These are phyloP conservation scores for Argentina anserina DNA, from an alignment of 306 rosid species.

Conservation along the genomic window DNA sequence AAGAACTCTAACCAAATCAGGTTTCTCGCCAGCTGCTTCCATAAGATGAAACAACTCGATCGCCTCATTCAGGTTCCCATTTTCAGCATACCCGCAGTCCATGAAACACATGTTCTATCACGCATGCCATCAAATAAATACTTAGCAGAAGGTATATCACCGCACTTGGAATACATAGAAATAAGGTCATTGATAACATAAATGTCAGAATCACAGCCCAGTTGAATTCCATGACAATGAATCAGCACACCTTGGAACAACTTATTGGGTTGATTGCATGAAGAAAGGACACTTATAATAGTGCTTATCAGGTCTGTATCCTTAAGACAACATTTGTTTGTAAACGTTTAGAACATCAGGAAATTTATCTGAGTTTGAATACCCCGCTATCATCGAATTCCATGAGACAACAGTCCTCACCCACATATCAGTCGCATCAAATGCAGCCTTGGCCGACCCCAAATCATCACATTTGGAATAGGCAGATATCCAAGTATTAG, in stretches of 20 bases:
- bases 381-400: slow-evolving; percentile 65
- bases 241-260: slow-evolving; percentile 47
- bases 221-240: slow-evolving; percentile 55
- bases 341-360: slow-evolving; percentile 36
- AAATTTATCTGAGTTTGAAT: slow-evolving; percentile 40
- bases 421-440: slow-evolving; percentile 36
- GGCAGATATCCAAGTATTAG: slow-evolving; percentile 62
- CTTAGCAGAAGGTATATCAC: slow-evolving; percentile 49
- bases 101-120: slow-evolving; percentile 56
- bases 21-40: slow-evolving; percentile 52
- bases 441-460: slow-evolving; percentile 36
- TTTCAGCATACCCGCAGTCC: slow-evolving; percentile 68
- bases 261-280: slow-evolving; percentile 41
- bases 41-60: slow-evolving; percentile 46
- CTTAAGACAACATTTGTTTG: slow-evolving; percentile 41
- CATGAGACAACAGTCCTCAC: slow-evolving; percentile 62
- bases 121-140: slow-evolving; percentile 48
- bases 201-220: slow-evolving; percentile 57
- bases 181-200: slow-evolving; percentile 52
- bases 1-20: slow-evolving; percentile 61
- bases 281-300: slow-evolving; percentile 50
- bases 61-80: slow-evolving; percentile 50
- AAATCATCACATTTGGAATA: slow-evolving; percentile 59
- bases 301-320: slow-evolving; percentile 54
- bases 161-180: slow-evolving; percentile 65